phyloP scores from a whole-genome alignment of 73 alveolate genomes.

The Blepharisma japonicum region DNA sequence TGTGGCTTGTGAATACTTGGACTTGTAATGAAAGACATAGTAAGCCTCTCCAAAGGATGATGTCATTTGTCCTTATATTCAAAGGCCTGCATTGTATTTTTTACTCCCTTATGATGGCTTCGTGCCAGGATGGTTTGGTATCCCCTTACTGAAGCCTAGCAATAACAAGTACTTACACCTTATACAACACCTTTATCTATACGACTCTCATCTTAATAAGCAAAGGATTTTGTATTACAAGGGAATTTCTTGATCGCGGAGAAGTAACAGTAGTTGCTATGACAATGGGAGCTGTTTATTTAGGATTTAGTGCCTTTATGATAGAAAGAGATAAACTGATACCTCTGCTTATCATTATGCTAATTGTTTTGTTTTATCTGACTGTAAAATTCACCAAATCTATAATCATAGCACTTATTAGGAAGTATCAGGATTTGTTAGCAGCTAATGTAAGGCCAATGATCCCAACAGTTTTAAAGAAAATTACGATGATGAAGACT shows the following conservation, averaged over 20 bases:
- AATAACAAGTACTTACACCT: constrained; percentile 12
- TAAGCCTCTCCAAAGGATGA: constrained; percentile 15
- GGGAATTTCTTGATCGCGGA: constrained; percentile 2
- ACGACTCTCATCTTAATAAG: constrained; percentile 16
- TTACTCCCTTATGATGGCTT: too few relatives aligned
- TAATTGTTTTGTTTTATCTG: too few relatives aligned
- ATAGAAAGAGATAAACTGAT: background rate
- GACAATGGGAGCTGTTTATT: constrained; percentile 23
- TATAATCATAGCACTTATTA: too few relatives aligned
- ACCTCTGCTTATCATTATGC: background rate
- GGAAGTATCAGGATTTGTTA: too few relatives aligned
- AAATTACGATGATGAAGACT: too few relatives aligned
- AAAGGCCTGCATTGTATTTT: background rate
- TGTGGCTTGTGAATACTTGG: constrained; percentile 23
- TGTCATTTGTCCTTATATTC: background rate
- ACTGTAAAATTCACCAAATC: too few relatives aligned
- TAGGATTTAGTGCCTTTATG: constrained; percentile 27
- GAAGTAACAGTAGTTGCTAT: constrained; percentile 11
- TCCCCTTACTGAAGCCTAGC: constrained; percentile 20
- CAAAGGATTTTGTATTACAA: constrained; percentile 16
- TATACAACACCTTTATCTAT: constrained; percentile 27
- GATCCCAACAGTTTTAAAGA: too few relatives aligned
- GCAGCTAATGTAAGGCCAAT: too few relatives aligned
- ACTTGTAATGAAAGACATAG: background rate
- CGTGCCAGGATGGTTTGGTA: too few relatives aligned